Evolutionary conservation across 306 rosid species (phyloP), one percentile per base, ranked within the genome.

Genomic region (Oxytropis ochrocephala): DNA sequence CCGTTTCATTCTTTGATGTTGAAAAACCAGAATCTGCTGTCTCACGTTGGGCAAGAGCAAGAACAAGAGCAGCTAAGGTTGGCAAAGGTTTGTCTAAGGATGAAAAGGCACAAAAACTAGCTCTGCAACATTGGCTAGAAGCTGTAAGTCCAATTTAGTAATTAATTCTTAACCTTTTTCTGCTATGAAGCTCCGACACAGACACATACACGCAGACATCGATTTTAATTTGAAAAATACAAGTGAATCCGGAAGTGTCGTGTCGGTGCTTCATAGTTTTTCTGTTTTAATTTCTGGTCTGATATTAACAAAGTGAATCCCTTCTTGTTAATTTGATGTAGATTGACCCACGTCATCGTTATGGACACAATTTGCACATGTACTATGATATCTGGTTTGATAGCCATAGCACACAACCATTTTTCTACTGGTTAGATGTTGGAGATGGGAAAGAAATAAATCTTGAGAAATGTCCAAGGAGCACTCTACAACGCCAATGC

Each of bases 11-110:
- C 75, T 89, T 87, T 44, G 80, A 87, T 44, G 86, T 41, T 5
- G 75, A 89, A 60, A 94, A 94, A 69, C 88, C 80, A 14, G 97
- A 91, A 78, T 82, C 92, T 2, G 97, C 89, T 1, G 77, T 81
- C 16, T 91, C 97, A 38, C 33, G 92, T 79, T 94, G 99, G 99
- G 82, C 99, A 33, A 82, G 99, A 69, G 99, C 99, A 24, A 85
- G 88, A 67, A 91, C 92, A 5, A 85, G 91, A 80, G 99, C 91
- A 24, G 99, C 99, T 32, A 94, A 89, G 97, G 92, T 92, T 14
- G 99, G 99, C 36, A 94, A 94, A 78, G 99, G 99, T 78, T 83
- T 94, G 82, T 91, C 95, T n/a, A 94, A 94, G 76, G 88, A 94
- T 73, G 99, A 89, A 21, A 94, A 94, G 74, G 99, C 99, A n/a